Percentiles rank a stretch among this genome's conserved stretches.
Evolutionary conservation across 2,329 filamentous ascomycete species (phyloP).

Genomic region (Aureobasidium sp.): DNA sequence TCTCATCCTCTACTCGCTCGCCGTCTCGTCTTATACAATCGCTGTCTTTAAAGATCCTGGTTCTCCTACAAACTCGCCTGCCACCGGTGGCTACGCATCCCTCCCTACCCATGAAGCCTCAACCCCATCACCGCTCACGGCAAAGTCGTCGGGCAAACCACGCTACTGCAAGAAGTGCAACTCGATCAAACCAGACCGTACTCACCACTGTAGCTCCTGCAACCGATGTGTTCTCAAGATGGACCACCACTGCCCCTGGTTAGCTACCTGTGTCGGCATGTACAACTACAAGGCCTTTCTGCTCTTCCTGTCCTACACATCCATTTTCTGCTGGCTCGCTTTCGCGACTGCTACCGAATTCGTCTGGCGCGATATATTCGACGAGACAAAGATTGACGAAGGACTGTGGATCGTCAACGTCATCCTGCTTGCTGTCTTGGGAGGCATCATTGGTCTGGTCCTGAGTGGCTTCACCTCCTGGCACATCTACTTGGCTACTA

Average conservation of each 20-base stretch:
- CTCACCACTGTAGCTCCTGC: slow-evolving; percentile 98
- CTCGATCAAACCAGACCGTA: slow-evolving; percentile 91
- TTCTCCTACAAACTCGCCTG: slow-evolving; percentile 52
- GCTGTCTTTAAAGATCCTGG: slow-evolving; percentile 96
- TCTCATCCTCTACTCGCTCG: slow-evolving; percentile 76
- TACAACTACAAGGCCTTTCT: slow-evolving; percentile 97
- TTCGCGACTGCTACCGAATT: slow-evolving; percentile 83
- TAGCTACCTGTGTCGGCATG: slow-evolving; percentile 94
- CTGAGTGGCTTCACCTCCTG: slow-evolving; percentile 90
- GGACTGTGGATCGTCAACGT: slow-evolving; percentile 86
- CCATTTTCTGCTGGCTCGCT: slow-evolving; percentile 83
- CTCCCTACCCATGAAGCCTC: slow-evolving; percentile 24
- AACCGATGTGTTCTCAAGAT: slow-evolving; percentile 97
- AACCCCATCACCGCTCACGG: slow-evolving; percentile 76
- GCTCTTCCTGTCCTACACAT: slow-evolving; percentile 91
- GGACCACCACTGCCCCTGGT: slow-evolving; percentile 98
- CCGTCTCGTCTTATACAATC: slow-evolving; percentile 90
- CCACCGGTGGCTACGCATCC: slow-evolving; percentile 22
- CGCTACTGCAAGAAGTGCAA: slow-evolving; percentile 99
- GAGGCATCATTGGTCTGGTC: slow-evolving; percentile 92
- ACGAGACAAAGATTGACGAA: slow-evolving; percentile 75
- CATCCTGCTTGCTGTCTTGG: slow-evolving; percentile 86
- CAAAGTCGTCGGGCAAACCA: slow-evolving; percentile 88
- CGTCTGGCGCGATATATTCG: slow-evolving; percentile 87
- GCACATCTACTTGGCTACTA: slow-evolving; percentile 85